Evolutionary conservation across 2,329 filamentous ascomycete species (phyloP).

Genomic region (Colletotrichum brevisporum): DNA sequence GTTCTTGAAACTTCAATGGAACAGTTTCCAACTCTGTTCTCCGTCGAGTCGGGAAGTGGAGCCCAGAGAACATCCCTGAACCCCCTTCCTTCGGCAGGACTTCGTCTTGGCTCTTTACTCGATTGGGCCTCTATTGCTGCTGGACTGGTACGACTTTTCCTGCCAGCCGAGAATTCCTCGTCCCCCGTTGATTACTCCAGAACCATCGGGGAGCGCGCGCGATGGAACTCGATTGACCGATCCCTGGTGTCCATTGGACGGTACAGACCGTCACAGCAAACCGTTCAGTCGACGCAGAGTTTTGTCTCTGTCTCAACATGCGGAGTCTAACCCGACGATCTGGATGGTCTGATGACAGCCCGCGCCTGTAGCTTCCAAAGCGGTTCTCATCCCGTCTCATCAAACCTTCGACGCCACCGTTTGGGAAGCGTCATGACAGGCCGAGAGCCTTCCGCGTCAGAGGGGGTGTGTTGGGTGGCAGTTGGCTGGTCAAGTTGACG

Average conservation of each 20-base stretch:
- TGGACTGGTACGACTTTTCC: slow-evolving; percentile 33
- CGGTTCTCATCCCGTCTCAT: slow-evolving; percentile 25
- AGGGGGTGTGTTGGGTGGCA: too few relatives aligned
- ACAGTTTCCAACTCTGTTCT: slow-evolving; percentile 37
- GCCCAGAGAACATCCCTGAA: slow-evolving; percentile 32
- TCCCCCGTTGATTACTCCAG: slow-evolving; percentile 2
- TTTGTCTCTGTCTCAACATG: slow-evolving; percentile 23
- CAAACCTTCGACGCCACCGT: slow-evolving; percentile 12
- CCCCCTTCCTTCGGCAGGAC: slow-evolving; percentile 19
- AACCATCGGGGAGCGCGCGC: slow-evolving; percentile 9
- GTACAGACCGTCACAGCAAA: slow-evolving; percentile 2
- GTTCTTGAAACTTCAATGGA: slow-evolving; percentile 41
- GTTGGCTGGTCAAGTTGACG: too few relatives aligned
- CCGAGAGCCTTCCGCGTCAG: background rate
- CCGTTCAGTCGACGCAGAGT: slow-evolving; percentile 4
- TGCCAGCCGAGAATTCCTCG: slow-evolving; percentile 27
- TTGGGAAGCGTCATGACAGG: slow-evolving; percentile 9
- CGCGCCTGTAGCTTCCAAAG: slow-evolving; percentile 2
- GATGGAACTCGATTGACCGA: slow-evolving; percentile 20
- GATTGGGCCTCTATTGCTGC: slow-evolving; percentile 20
- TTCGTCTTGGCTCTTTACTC: slow-evolving; percentile 25
- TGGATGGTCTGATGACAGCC: slow-evolving; percentile 26
- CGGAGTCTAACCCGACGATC: slow-evolving; percentile 17
- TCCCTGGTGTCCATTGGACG: slow-evolving; percentile 15
- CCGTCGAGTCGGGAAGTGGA: slow-evolving; percentile 34